Conservation (phyloP, 306 rosid species). For the Prunus davidiana region DNA sequence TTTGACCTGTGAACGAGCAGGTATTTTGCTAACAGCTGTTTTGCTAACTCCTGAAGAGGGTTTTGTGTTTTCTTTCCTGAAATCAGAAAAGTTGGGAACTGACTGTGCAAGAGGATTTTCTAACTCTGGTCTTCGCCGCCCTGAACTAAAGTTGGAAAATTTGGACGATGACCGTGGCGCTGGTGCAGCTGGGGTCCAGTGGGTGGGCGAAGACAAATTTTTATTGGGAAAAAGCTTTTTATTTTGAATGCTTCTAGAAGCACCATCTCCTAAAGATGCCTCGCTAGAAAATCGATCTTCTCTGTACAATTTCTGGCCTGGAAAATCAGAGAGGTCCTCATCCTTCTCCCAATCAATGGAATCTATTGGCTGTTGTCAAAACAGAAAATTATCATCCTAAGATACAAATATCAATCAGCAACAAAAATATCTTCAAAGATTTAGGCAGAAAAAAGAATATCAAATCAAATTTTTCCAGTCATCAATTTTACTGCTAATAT, state of each 20-base stretch:
- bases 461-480: constrained; percentile 7
- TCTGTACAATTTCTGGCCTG: constrained; percentile 54
- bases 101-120: constrained; percentile 83
- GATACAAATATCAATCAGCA: constrained; percentile 21
- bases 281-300: constrained; percentile 38
- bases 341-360: constrained; percentile 71
- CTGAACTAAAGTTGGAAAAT: constrained; percentile 49
- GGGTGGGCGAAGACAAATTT: constrained; percentile 51
- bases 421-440: constrained; percentile 12
- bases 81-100: constrained; percentile 93
- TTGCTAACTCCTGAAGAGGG: constrained; percentile 73
- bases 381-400: constrained; percentile 25
- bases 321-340: constrained; percentile 62
- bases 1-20: constrained; percentile 63
- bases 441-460: constrained; percentile 11
- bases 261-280: constrained; percentile 39
- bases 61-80: constrained; percentile 93
- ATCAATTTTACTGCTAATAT: constrained; percentile 21
- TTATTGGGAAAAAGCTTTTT: constrained; percentile 56
- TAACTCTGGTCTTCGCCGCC: constrained; percentile 59
- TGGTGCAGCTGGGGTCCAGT: constrained; percentile 48
- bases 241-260: constrained; percentile 50
- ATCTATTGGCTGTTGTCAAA: constrained; percentile 64
- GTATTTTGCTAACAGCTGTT: constrained; percentile 57
- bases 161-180: constrained; percentile 52